These are phyloP conservation scores for Penicillium cinerascens DNA, from an alignment of 495 filamentous ascomycete species.

Conservation along the genomic window DNA sequence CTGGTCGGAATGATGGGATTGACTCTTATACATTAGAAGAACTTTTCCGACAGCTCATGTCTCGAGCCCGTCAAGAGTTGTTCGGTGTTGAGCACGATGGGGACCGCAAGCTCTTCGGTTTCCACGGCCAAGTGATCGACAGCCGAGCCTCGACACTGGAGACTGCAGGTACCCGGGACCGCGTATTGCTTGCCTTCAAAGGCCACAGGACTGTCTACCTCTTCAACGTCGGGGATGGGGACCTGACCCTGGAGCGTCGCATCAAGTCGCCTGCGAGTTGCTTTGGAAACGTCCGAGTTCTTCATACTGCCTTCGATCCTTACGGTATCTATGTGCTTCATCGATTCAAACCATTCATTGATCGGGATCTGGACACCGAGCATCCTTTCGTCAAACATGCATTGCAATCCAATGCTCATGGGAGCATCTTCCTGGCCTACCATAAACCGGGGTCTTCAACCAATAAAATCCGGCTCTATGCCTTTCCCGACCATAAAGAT, in stretches of 20 bases:
- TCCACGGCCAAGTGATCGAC: conserved; percentile 23
- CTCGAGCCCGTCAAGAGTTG: conserved; percentile 22
- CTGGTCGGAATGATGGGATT: conserved; percentile 19
- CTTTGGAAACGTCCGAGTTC: conserved; percentile 26
- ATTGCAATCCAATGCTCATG: conserved; percentile 15
- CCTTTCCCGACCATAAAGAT: conserved; percentile 28
- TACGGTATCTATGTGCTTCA: conserved; percentile 30
- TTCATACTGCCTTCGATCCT: conserved; percentile 30
- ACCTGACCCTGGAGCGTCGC: conserved; percentile 5
- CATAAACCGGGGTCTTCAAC: conserved; percentile 15
- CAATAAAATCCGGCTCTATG: conserved; percentile 21
- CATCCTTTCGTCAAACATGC: conserved; percentile 41
- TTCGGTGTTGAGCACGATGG: conserved; percentile 32
- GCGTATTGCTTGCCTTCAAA: conserved; percentile 26
- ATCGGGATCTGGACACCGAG: conserved; percentile 19
- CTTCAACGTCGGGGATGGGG: conserved; percentile 17
- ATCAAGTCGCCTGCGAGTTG: conserved; percentile 22
- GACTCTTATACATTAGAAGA: conserved; percentile 15
- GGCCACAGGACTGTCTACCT: conserved; percentile 28
- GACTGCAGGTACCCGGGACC: not conserved
- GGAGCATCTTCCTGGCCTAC: conserved; percentile 27
- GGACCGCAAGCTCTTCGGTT: conserved; percentile 21
- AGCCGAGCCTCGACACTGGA: conserved; percentile 28
- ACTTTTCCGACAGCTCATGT: conserved; percentile 28
- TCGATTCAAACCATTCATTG: conserved; percentile 27